Evolutionary conservation across 495 filamentous ascomycete species (phyloP).

Genomic region (Thozetella sp.): DNA sequence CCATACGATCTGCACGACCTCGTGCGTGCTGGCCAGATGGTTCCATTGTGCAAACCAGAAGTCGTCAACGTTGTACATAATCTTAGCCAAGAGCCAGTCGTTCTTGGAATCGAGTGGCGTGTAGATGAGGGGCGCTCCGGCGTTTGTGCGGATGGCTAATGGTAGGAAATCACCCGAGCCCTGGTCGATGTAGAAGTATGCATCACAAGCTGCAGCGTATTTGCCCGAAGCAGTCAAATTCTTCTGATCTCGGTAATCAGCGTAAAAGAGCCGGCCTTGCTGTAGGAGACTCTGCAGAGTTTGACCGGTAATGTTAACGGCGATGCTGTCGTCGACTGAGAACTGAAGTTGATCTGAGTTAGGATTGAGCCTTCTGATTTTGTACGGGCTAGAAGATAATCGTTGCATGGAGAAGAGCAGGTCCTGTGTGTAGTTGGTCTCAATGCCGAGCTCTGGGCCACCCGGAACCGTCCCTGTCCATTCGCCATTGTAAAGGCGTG

Average conservation of each 20-base stretch:
- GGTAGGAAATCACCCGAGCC: slow-evolving; percentile 33
- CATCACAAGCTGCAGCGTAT: slow-evolving; percentile 30
- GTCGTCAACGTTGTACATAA: slow-evolving; percentile 38
- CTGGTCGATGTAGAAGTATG: slow-evolving; percentile 34
- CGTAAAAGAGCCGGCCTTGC: slow-evolving; percentile 30
- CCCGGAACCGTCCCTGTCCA: slow-evolving; percentile 26
- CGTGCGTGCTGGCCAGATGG: slow-evolving; percentile 31
- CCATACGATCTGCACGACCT: slow-evolving; percentile 30
- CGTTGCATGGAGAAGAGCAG: slow-evolving; percentile 39
- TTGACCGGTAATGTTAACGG: slow-evolving; percentile 18
- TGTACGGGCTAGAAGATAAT: slow-evolving; percentile 31
- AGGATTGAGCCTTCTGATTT: slow-evolving; percentile 26
- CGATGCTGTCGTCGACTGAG: slow-evolving; percentile 18
- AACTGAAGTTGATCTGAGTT: slow-evolving; percentile 26
- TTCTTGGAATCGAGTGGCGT: slow-evolving; percentile 31
- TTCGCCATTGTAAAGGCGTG: slow-evolving; percentile 29
- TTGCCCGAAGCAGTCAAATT: slow-evolving; percentile 16
- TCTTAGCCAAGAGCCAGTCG: slow-evolving; percentile 41
- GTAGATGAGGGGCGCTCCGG: slow-evolving; percentile 32
- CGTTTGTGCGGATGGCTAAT: slow-evolving; percentile 33
- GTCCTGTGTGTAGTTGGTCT: slow-evolving; percentile 39
- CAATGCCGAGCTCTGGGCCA: slow-evolving; percentile 23
- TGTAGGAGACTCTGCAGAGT: slow-evolving; percentile 17
- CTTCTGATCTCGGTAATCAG: slow-evolving; percentile 29
- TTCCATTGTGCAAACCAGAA: slow-evolving; percentile 23